These are phyloP conservation scores for Veloporphyrellus conicus DNA, from an alignment of 1,284 basidiomycete genomes.

Conservation along the genomic window DNA sequence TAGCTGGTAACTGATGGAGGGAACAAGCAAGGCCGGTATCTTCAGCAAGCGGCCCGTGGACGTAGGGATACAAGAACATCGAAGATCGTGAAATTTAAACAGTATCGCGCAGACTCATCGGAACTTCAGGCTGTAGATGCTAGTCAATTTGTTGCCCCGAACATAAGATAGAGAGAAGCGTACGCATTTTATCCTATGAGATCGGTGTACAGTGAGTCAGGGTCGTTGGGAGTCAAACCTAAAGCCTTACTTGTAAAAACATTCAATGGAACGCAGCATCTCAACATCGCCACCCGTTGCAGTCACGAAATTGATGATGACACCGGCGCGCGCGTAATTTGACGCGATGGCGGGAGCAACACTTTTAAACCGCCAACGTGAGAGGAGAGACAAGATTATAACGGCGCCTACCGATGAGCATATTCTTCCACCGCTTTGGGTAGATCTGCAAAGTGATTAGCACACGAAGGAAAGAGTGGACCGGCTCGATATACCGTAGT, in stretches of 20 bases:
- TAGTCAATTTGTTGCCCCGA: slow-evolving; percentile 12
- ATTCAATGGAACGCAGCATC: slow-evolving; percentile 96
- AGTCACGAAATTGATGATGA: slow-evolving; percentile 93
- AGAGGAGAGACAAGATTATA: slow-evolving; percentile 4
- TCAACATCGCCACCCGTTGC: slow-evolving; percentile 96
- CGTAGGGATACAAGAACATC: slow-evolving; percentile 77
- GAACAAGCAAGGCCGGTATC: slow-evolving; percentile 28
- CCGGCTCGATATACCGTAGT: slow-evolving; percentile 61
- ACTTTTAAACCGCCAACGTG: slow-evolving; percentile 35
- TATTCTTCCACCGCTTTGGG: slow-evolving; percentile 96
- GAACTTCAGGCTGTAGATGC: slow-evolving; percentile 71
- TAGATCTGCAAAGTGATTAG: slow-evolving; percentile 55
- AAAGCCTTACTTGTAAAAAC: slow-evolving; percentile 77
- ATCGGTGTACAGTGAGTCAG: slow-evolving; percentile 8
- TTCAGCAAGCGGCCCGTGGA: slow-evolving; percentile 25
- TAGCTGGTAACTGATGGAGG: slow-evolving; percentile 31
- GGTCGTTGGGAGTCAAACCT: not conserved
- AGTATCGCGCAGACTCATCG: slow-evolving; percentile 80
- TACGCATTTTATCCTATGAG: slow-evolving; percentile 80
- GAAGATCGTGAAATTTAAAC: slow-evolving; percentile 48
- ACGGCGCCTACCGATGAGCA: slow-evolving; percentile 69
- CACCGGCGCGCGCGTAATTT: slow-evolving; percentile 77
- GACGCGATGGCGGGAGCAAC: slow-evolving; percentile 79
- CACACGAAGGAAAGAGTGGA: not conserved
- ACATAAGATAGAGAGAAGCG: slow-evolving; percentile 28